phyloP scores from a whole-genome alignment of 768 basidiomycete species.

The Chlorophyllum brunneum region DNA sequence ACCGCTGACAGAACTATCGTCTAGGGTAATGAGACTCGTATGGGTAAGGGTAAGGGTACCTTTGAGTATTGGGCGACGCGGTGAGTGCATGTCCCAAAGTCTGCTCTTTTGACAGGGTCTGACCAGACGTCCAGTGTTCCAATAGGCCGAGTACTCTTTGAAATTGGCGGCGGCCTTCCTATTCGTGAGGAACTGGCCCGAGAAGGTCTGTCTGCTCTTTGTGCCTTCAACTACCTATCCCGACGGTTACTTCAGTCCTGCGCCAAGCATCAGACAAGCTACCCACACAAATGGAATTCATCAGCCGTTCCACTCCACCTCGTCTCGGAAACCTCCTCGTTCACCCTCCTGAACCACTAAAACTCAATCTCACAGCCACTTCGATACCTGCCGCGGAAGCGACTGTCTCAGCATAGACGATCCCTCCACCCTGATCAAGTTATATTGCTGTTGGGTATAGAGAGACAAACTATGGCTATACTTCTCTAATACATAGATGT shows the following conservation, averaged over 20 bases:
- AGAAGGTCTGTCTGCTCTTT: slow-evolving; percentile 56
- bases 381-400: slow-evolving; percentile 8
- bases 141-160: slow-evolving; percentile 87
- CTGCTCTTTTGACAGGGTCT: background rate
- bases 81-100: slow-evolving; percentile 36
- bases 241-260: slow-evolving; percentile 52
- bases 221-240: background rate
- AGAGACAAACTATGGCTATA: too few species aligned
- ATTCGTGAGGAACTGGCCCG: slow-evolving; percentile 91
- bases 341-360: slow-evolving; percentile 34
- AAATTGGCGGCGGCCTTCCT: slow-evolving; percentile 86
- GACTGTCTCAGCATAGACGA: slow-evolving; percentile 5
- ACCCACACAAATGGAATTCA: slow-evolving; percentile 86
- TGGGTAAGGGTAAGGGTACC: slow-evolving; percentile 98
- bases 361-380: slow-evolving; percentile 14
- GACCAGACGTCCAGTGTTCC: slow-evolving; percentile 55
- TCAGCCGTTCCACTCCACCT: slow-evolving; percentile 62
- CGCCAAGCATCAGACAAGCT: slow-evolving; percentile 86
- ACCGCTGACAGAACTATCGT: background rate
- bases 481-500: too few species aligned
- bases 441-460: too few species aligned
- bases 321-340: slow-evolving; percentile 69
- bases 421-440: too few species aligned
- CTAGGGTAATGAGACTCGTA: slow-evolving; percentile 96
- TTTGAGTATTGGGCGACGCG: slow-evolving; percentile 98